phyloP scores from a whole-genome alignment of 441 rosid genomes.

The Bruguiera hainesii region DNA sequence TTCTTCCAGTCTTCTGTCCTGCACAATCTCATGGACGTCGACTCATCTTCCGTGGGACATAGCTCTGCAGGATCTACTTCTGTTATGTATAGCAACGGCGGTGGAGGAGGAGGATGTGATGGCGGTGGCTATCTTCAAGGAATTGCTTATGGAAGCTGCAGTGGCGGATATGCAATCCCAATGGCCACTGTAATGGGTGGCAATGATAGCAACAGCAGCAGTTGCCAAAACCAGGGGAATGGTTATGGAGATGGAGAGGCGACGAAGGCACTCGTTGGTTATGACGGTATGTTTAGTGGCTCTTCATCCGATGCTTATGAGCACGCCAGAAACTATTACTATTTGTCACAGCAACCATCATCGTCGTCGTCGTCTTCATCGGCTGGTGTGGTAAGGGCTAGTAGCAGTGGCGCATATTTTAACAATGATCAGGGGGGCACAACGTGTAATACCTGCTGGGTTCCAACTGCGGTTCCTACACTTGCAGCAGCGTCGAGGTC shows the following conservation, averaged over 20 bases:
- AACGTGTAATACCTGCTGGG: constrained; percentile 48
- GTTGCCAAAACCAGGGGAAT: constrained; percentile 16
- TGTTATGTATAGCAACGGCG: constrained; percentile 34
- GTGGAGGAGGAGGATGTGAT: constrained; percentile 19
- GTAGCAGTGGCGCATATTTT: constrained; percentile 5
- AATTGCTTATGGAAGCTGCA: constrained; percentile 16
- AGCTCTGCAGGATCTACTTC: constrained; percentile 40
- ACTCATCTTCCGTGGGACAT: constrained; percentile 43
- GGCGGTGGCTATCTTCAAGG: constrained; percentile 23
- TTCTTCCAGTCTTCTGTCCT: constrained; percentile 41
- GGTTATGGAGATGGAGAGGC: constrained; percentile 30
- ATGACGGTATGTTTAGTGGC: constrained; percentile 27
- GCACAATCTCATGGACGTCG: constrained; percentile 41
- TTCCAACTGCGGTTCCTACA: constrained; percentile 45
- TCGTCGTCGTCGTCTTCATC: constrained; percentile 8
- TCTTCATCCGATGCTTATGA: constrained; percentile 33
- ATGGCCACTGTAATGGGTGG: constrained; percentile 30
- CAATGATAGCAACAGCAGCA: constrained; percentile 1
- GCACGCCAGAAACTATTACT: constrained; percentile 40
- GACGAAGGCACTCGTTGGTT: constrained; percentile 18
- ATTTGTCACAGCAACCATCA: constrained; percentile 36
- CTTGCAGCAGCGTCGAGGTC: constrained; percentile 31
- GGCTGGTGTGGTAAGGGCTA: constrained; percentile 17
- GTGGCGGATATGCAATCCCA: constrained; percentile 32
- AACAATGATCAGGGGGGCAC: constrained; percentile 27